Base-by-base conservation (phyloP, 495 filamentous ascomycete genomes). In the Penicillium tannophilum region DNA sequence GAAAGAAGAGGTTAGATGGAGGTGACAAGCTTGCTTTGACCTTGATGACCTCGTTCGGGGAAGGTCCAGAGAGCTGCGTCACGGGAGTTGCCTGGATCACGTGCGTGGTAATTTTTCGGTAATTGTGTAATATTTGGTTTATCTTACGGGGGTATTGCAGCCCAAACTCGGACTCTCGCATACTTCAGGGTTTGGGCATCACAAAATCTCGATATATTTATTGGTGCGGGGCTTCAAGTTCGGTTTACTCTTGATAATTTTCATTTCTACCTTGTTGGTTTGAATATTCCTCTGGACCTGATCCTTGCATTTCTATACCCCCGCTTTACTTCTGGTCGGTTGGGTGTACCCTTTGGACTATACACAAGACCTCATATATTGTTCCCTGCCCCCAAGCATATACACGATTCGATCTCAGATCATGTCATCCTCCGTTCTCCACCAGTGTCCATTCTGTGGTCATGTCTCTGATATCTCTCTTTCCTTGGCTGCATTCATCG, bases 391-490 rank as follows among this genome's bases (percentile, higher is more conserved):
- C 47, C 48, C 19, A n/a, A 51, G n/a, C 26, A 31, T 56, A 35
- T 17, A 36, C 6, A n/a, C 30, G 12, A 11, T 19, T 56, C 31
- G 43, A 53, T 9, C 4, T 41, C 39, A 41, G 16, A 41, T 35
- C 54, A 77, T 77, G 73, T 73, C 74, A 12, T 64, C 69, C 6
- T 70, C 71, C 20, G 65, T 72, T 28, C 47, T 72, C n/a, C 69
- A 74, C 58, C 67, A 70, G 52, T 78, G 75, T 49, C 67, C 65
- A 14, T 74, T 65, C 23, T 79, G 74, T 49, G 67, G 72, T 8
- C 71, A 76, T 57, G 55, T 64, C 14, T 74, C 65, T 35, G 67
- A 76, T 66, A 70, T 72, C 9, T 68, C 70, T 36, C 63, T 66
- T 43, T 55, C 69, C 23, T 55, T 76, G 36, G 65, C 67, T 52